Evolutionary conservation across 352 stramenopile genomes (phyloP).

Genomic region (Pythium periplocum): DNA sequence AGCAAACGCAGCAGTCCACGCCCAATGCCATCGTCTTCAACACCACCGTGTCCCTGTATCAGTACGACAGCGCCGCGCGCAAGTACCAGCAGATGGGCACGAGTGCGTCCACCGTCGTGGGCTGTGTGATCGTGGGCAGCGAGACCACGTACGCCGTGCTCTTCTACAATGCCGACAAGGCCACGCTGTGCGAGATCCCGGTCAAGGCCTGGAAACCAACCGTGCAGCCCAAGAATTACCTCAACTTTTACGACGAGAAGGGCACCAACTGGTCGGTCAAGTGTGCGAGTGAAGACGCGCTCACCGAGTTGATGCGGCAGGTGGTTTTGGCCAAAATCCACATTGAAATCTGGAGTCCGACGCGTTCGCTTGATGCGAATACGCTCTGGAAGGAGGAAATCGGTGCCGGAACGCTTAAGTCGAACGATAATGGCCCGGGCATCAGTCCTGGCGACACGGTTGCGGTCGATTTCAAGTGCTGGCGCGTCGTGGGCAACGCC

Average conservation of each 20-base stretch:
- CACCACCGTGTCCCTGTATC: constrained; percentile 64
- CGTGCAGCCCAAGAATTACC: constrained; percentile 68
- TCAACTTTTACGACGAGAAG: constrained; percentile 83
- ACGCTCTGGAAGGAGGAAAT: constrained; percentile 15
- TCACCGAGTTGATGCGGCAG: constrained; percentile 60
- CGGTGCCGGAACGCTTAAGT: constrained; percentile 45
- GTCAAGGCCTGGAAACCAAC: constrained; percentile 58
- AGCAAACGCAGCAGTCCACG: constrained; percentile 13
- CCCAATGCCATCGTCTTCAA: constrained; percentile 47
- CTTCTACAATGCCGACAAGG: constrained; percentile 71
- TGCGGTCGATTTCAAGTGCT: constrained; percentile 61
- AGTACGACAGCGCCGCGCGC: constrained; percentile 51
- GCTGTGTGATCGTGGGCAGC: constrained; percentile 66
- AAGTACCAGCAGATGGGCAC: constrained; percentile 59
- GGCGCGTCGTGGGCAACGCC: constrained; percentile 71
- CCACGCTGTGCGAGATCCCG: constrained; percentile 52
- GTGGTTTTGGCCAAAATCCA: constrained; percentile 78
- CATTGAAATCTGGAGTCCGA: constrained; percentile 59
- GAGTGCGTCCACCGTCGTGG: constrained; percentile 36
- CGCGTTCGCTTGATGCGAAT: constrained; percentile 18
- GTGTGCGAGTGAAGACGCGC: constrained; percentile 53
- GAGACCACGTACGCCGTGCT: constrained; percentile 65
- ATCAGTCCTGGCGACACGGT: constrained; percentile 60
- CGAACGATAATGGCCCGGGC: constrained; percentile 27
- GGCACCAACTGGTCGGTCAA: constrained; percentile 72